A percentile compares a stretch with the other conserved stretches of the same genome.
Evolutionary conservation across 2,329 filamentous ascomycete species (phyloP).

Genomic region (Paecilomyces variotii): DNA sequence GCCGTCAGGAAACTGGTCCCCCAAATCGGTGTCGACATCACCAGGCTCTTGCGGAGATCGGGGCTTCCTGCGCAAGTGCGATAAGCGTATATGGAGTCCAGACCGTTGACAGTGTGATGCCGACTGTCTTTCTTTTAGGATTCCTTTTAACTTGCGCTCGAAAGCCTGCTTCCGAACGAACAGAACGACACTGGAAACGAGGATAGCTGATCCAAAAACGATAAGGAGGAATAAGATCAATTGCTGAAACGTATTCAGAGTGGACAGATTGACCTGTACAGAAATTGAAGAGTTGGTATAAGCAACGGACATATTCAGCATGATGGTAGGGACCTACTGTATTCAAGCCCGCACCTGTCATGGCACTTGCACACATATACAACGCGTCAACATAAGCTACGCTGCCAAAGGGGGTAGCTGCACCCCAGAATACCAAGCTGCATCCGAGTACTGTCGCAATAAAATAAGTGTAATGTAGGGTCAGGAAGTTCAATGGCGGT

Average conservation of each 20-base stretch:
- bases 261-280: conserved; percentile 40
- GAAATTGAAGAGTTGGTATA: conserved; percentile 2
- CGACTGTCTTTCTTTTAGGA: conserved; percentile 33
- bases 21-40: neutral
- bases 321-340: conserved; percentile 34
- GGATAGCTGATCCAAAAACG: conserved; percentile 58
- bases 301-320: neutral
- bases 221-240: conserved; percentile 57
- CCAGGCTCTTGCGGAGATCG: neutral
- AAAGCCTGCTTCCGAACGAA: conserved; percentile 54
- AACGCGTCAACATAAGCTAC: conserved; percentile 58
- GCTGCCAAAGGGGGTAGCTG: conserved; percentile 43
- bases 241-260: conserved; percentile 61
- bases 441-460: conserved; percentile 47
- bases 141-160: conserved; percentile 50
- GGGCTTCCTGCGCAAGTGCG: neutral
- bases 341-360: conserved; percentile 61
- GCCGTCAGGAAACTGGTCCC: neutral
- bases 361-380: conserved; percentile 58
- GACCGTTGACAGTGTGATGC: conserved; percentile 4
- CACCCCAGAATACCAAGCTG: conserved; percentile 52
- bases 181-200: conserved; percentile 59
- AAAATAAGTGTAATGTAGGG: conserved; percentile 62
- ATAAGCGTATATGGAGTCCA: neutral
- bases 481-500: conserved; percentile 51